These are phyloP conservation scores for Alternaria gansuensis DNA, from an alignment of 2,329 filamentous ascomycete species.

Conservation along the genomic window DNA sequence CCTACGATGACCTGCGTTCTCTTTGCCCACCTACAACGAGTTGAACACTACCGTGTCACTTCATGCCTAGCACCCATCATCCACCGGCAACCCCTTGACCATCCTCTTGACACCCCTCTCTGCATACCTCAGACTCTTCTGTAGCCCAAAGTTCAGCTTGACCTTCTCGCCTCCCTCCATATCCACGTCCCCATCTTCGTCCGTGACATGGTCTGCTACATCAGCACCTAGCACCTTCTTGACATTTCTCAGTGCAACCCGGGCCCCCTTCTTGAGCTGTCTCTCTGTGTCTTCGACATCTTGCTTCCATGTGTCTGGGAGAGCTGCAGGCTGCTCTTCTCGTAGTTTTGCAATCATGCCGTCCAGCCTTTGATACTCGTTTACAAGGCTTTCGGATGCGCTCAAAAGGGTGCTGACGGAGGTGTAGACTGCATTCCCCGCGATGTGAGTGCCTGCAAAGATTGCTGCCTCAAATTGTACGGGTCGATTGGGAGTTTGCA, in stretches of 20 bases:
- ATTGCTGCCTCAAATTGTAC: conserved; percentile 11
- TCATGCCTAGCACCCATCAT: conserved; percentile 9
- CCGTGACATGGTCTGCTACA: conserved; percentile 8
- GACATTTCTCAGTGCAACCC: conserved; percentile 41
- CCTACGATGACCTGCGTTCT: background rate
- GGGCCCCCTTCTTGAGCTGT: conserved; percentile 39
- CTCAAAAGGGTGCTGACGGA: conserved; percentile 24
- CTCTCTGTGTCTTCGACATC: conserved; percentile 37
- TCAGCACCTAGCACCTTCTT: conserved; percentile 40
- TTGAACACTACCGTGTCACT: background rate
- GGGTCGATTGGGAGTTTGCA: conserved; percentile 25
- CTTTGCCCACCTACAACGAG: background rate
- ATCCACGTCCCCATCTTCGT: conserved; percentile 16
- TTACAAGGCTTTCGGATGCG: conserved; percentile 31
- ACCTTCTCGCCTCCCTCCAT: conserved; percentile 15
- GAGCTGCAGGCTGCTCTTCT: conserved; percentile 24
- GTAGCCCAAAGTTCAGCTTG: conserved; percentile 35
- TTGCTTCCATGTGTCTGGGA: conserved; percentile 36
- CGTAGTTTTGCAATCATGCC: conserved; percentile 29
- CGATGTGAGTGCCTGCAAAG: conserved; percentile 28
- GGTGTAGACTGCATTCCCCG: conserved; percentile 27
- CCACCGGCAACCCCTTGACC: conserved; percentile 41
- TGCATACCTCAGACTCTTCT: conserved; percentile 37
- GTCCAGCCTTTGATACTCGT: conserved; percentile 39
- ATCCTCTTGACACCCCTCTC: conserved; percentile 49